A percentile compares a stretch with the other conserved stretches of the same genome.
Conservation (phyloP, 306 rosid genomes). For the Cyamopsis tetragonoloba region DNA sequence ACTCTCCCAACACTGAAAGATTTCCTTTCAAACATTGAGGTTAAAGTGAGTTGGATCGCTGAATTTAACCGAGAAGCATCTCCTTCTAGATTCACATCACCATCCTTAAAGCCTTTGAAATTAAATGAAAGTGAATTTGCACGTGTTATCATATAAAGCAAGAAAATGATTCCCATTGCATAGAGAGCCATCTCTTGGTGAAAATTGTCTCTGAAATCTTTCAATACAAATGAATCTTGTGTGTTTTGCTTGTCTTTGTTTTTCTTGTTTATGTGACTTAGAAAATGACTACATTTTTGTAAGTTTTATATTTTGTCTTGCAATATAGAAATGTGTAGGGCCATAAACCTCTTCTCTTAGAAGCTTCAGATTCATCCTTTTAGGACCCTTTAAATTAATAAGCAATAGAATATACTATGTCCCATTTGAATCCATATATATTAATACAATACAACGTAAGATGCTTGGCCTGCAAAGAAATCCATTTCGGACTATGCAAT, state of each 20-base stretch:
- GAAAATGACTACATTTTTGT: background rate
- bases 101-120: background rate
- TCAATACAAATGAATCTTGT: background rate
- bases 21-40: background rate
- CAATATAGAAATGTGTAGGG: background rate
- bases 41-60: background rate
- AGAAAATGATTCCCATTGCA: background rate
- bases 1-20: slow-evolving; percentile 5
- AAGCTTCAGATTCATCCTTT: background rate
- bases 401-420: no score
- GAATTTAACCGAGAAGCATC: background rate
- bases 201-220: background rate
- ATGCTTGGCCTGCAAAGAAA: background rate
- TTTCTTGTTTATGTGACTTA: background rate
- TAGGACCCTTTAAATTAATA: background rate
- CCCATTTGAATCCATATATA: no score
- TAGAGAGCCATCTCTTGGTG: background rate
- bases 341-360: background rate
- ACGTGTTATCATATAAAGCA: background rate
- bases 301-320: background rate
- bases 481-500: background rate
- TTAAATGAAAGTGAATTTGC: slow-evolving; percentile 1
- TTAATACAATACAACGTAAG: background rate
- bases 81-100: background rate
- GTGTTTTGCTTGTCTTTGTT: background rate